Evolutionary conservation across 352 stramenopile genomes (phyloP).

Genomic region (Pythium apleroticum): DNA sequence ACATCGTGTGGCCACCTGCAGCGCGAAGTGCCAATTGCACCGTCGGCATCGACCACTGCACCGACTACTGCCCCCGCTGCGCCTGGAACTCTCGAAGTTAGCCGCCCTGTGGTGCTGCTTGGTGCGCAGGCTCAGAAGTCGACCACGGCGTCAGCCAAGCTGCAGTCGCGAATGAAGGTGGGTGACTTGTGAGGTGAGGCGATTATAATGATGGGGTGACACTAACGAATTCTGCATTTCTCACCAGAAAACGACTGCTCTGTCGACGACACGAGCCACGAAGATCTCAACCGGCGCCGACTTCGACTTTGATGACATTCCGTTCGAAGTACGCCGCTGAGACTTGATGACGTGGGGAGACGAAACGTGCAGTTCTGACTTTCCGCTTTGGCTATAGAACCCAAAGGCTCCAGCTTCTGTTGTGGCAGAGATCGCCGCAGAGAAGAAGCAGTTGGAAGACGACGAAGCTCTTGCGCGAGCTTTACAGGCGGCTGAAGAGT

Average conservation of each 20-base stretch:
- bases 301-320: conserved; percentile 90
- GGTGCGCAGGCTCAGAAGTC: conserved; percentile 58
- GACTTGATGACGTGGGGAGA: neutral
- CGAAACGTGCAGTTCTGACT: neutral
- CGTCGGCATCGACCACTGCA: conserved; percentile 5
- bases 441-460: conserved; percentile 84
- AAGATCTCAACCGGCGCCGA: conserved; percentile 75
- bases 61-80: conserved; percentile 21
- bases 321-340: conserved; percentile 61
- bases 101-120: conserved; percentile 71
- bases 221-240: neutral
- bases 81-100: conserved; percentile 47
- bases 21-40: conserved; percentile 26
- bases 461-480: conserved; percentile 82
- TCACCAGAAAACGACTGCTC: conserved; percentile 37
- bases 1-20: conserved; percentile 51
- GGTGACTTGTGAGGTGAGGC: neutral
- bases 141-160: conserved; percentile 37
- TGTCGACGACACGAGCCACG: conserved; percentile 39
- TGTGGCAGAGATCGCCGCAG: conserved; percentile 23
- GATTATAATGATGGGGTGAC: neutral
- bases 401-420: conserved; percentile 42
- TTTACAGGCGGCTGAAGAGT: conserved; percentile 81
- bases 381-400: conserved; percentile 40
- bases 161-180: conserved; percentile 70